Base-by-base conservation (phyloP, 352 stramenopile species). In the Phytopythium delawarense region DNA sequence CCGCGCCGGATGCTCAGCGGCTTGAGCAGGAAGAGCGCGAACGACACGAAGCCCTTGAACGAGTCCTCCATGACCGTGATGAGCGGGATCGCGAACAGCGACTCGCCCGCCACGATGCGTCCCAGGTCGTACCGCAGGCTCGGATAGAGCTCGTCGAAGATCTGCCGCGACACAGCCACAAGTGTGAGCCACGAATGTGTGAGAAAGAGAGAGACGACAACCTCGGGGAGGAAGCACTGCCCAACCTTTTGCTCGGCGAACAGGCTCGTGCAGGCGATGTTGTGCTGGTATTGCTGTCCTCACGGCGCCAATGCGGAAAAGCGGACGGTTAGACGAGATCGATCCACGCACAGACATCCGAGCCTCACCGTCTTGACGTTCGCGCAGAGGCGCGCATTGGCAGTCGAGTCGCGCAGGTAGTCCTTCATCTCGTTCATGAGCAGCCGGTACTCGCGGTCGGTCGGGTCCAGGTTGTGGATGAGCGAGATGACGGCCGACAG, bases 21-120 rank as follows among this genome's bases (percentile, higher is more conserved):
- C 52, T 90, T 87, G 69, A 95, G 70, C 21, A 89, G 67, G 51
- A 95, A 95, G 15, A 95, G 72, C 15, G 83, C 83, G 49, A 93
- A 95, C 16, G 82, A 92, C n/a, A 95, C 86, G 49, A 95, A 95
- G 2, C 86, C 86, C 58, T 95, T 95, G 60, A 93, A 93, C n/a
- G 79, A 74, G 54, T 92, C 85, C 37, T 95, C 86, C 84, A 95
- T 93, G 13, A 90, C 79, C 1, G 86, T 92, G 51, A 95, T 89
- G 49, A 95, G 69, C 28, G 82, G 79, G 63, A 95, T 95, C 16
- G 79, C 73, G 53, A 93, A 89, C 28, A 95, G 73, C 40, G 74
- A 89, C 48, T 92, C 84, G 12, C 77, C 78, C 0, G 86, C 83
- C 13, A 95, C 86, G n/a, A 93, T 59, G 0, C 84, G 84, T 13